Percentiles rank a stretch among this genome's conserved stretches.
phyloP scores from a whole-genome alignment of 495 filamentous ascomycete species.

The Podospora pseudopauciseta region DNA sequence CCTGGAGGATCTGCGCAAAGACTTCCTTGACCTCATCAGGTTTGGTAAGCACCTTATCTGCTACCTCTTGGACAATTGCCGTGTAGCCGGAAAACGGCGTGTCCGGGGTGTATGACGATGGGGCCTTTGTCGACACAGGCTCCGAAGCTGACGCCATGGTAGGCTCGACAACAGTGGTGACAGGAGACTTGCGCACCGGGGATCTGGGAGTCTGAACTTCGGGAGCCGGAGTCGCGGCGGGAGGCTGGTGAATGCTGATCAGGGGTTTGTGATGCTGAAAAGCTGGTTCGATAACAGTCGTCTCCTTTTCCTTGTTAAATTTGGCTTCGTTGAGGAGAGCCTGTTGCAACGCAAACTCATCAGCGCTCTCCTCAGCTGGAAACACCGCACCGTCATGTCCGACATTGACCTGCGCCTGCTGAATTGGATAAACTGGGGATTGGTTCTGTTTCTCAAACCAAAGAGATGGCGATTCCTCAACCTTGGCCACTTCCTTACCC shows the following conservation, averaged over 20 bases:
- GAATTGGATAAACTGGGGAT: not conserved
- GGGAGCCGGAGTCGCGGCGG: too few relatives aligned
- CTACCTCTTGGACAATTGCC: too few relatives aligned
- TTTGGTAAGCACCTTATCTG: not conserved
- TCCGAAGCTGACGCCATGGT: too few relatives aligned
- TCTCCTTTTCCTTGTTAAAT: not conserved
- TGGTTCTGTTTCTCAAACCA: not conserved
- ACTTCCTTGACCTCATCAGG: not conserved
- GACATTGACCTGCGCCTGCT: not conserved
- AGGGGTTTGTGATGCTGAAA: too few relatives aligned
- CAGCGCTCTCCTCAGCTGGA: not conserved
- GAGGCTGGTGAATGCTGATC: not conserved
- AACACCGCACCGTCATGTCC: not conserved
- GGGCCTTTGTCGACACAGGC: too few relatives aligned
- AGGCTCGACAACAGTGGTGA: too few relatives aligned
- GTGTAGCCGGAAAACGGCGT: too few relatives aligned
- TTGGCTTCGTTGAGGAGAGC: not conserved
- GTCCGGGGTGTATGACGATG: too few relatives aligned
- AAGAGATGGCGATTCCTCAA: not conserved
- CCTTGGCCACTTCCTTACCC: not conserved
- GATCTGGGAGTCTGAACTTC: not conserved
- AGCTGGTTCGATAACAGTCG: not conserved
- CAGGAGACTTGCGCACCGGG: too few relatives aligned
- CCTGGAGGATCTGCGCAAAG: not conserved
- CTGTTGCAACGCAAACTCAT: not conserved